phyloP scores from a whole-genome alignment of 352 stramenopile species.

The Ophiocytium majus region DNA sequence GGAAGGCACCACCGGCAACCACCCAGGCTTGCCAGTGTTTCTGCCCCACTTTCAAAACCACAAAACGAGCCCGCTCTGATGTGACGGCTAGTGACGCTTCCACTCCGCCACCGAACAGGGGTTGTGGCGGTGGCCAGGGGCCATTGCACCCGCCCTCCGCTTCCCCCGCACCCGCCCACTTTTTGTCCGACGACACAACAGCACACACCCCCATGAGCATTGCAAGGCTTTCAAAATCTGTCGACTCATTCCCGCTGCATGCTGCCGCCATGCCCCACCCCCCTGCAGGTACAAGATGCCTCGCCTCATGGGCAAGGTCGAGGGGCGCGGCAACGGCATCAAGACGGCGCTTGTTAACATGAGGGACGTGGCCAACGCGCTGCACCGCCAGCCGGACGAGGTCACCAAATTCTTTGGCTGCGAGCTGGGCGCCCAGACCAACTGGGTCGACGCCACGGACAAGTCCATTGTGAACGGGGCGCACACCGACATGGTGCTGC shows the following conservation, averaged over 20 bases:
- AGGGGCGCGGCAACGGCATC: constrained; percentile 98
- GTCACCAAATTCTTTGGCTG: constrained; percentile 99
- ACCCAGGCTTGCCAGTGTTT: too few species aligned
- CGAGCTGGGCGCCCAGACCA: constrained; percentile 96
- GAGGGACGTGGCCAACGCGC: constrained; percentile 80
- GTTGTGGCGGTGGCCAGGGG: background rate
- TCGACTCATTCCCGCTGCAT: background rate
- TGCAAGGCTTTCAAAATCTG: background rate
- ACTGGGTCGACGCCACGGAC: constrained; percentile 85
- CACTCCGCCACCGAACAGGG: too few species aligned
- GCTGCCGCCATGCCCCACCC: constrained; percentile 16
- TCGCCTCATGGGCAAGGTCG: constrained; percentile 89
- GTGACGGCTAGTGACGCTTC: too few species aligned
- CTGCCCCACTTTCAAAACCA: too few species aligned
- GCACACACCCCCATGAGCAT: background rate
- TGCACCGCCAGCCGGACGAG: constrained; percentile 89
- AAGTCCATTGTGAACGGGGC: constrained; percentile 55
- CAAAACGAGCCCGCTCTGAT: too few species aligned
- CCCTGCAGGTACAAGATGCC: constrained; percentile 99
- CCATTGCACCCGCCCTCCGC: background rate
- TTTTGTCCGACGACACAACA: too few species aligned
- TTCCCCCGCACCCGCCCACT: background rate
- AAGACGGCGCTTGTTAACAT: constrained; percentile 99
- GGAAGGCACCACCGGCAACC: too few species aligned
- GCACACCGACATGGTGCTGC: constrained; percentile 79